Evolutionary conservation across 345 rosid genomes (phyloP).

Genomic region (Nasturtium officinale): DNA sequence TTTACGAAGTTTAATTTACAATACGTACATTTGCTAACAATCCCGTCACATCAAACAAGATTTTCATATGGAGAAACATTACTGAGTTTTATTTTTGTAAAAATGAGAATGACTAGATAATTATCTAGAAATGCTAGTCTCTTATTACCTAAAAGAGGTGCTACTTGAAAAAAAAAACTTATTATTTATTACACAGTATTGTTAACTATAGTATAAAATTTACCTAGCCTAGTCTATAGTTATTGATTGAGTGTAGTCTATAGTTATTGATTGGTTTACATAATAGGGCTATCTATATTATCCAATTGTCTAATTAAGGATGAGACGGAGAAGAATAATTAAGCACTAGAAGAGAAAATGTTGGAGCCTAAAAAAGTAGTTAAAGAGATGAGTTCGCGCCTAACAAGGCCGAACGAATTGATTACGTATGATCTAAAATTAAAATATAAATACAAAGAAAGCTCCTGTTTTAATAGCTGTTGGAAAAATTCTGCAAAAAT

Average conservation of each 20-base stretch:
- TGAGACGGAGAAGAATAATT: background rate
- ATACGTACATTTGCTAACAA: constrained; percentile 17
- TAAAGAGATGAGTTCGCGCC: constrained; percentile 29
- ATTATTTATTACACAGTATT: background rate
- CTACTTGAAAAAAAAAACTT: background rate
- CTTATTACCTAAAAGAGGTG: background rate
- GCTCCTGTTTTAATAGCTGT: background rate
- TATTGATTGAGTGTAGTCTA: no score
- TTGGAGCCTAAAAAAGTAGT: background rate
- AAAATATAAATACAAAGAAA: no score
- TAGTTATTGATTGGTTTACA: no score
- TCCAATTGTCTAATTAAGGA: background rate
- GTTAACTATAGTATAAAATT: background rate
- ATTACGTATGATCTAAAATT: background rate
- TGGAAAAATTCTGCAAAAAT: background rate
- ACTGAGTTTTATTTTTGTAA: background rate
- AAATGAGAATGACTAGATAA: background rate
- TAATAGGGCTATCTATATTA: background rate
- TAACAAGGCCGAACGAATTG: constrained; percentile 26
- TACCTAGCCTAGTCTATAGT: no score
- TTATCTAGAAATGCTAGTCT: background rate
- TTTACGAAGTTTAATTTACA: background rate
- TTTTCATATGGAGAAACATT: background rate
- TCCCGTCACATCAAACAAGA: background rate
- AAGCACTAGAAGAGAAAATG: constrained; percentile 9